These are phyloP conservation scores for Punica granatum DNA, from an alignment of 345 rosid genomes.

Conservation along the genomic window DNA sequence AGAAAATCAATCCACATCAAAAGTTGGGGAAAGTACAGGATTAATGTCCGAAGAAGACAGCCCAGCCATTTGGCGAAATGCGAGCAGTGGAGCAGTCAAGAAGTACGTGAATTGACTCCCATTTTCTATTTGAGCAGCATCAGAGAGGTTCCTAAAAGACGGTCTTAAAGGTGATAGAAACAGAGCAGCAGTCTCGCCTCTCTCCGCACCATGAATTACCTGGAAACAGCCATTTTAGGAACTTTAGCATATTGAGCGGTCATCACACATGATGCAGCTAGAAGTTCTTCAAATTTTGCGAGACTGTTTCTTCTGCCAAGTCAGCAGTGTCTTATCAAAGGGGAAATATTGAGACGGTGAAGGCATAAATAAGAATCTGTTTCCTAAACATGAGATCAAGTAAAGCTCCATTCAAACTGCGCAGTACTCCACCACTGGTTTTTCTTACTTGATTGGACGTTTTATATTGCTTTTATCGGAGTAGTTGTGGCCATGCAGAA, in stretches of 20 bases:
- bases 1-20: neutral
- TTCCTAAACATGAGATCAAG: neutral
- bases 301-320: neutral
- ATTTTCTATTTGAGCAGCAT: conserved; percentile 26
- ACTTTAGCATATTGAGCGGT: neutral
- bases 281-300: neutral
- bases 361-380: neutral
- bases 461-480: neutral
- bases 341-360: neutral
- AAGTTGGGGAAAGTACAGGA: conserved; percentile 35
- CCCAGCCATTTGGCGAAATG: conserved; percentile 80
- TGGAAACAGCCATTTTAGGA: conserved; percentile 25
- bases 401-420: neutral
- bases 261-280: neutral
- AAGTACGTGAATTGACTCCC: conserved; percentile 94
- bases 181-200: conserved; percentile 84
- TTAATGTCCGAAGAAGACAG: conserved; percentile 33
- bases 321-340: neutral
- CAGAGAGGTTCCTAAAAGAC: conserved; percentile 35
- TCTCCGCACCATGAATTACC: conserved; percentile 83
- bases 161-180: conserved; percentile 82
- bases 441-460: neutral
- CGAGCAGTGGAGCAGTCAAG: conserved; percentile 86
- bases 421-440: neutral
- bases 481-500: neutral